phyloP scores from a whole-genome alignment of 148 eudicot genomes.

The Vaccinium corymbosum region DNA sequence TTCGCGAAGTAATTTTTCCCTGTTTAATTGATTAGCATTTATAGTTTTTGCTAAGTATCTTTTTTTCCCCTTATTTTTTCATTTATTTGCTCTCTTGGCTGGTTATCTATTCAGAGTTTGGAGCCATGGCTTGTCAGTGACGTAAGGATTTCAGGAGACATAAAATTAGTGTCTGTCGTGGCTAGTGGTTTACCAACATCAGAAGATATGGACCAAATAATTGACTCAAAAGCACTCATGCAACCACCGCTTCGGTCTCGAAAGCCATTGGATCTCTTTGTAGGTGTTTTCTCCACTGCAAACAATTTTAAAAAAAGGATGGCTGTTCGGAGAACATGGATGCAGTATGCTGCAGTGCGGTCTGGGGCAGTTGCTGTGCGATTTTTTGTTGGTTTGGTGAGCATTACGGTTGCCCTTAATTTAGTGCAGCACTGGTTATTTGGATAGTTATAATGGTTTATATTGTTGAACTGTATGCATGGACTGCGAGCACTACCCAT shows the following conservation, averaged over 20 bases:
- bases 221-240: slow-evolving; percentile 78
- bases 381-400: slow-evolving; percentile 96
- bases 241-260: slow-evolving; percentile 47
- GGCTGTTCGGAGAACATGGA: slow-evolving; percentile 99
- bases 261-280: slow-evolving; percentile 57
- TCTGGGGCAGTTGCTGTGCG: slow-evolving; percentile 85
- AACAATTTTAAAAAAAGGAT: slow-evolving; percentile 92
- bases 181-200: slow-evolving; percentile 93
- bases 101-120: slow-evolving; percentile 50
- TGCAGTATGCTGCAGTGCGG: slow-evolving; percentile 85
- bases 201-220: slow-evolving; percentile 80
- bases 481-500: not conserved
- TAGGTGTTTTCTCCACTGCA: slow-evolving; percentile 94
- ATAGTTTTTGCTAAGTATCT: not conserved
- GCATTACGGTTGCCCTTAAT: slow-evolving; percentile 22
- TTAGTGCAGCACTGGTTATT: not conserved
- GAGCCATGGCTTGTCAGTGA: slow-evolving; percentile 97
- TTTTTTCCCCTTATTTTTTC: not conserved
- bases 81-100: slow-evolving; percentile 5
- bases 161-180: slow-evolving; percentile 65
- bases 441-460: not conserved
- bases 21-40: not conserved
- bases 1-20: slow-evolving; percentile 62
- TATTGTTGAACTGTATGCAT: not conserved
- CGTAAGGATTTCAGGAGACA: slow-evolving; percentile 79